Conservation (phyloP, 495 filamentous ascomycete genomes). For the Neurospora sp. region DNA sequence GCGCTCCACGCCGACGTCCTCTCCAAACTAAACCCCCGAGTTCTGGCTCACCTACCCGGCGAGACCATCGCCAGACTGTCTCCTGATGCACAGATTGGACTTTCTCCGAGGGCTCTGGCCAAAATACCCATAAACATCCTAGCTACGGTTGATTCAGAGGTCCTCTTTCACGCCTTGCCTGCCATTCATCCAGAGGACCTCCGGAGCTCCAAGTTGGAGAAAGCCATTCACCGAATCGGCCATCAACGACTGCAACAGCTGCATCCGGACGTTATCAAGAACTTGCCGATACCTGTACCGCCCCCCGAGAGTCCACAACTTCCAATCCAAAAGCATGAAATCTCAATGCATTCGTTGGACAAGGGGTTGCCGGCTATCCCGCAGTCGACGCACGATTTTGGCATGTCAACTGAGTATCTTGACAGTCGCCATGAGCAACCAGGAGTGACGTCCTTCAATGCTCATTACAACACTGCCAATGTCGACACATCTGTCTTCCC, state of each 20-base stretch:
- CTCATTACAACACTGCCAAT: background rate
- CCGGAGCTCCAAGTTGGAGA: too few species aligned
- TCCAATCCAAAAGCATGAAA: too few species aligned
- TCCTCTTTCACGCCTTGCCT: background rate
- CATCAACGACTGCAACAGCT: too few species aligned
- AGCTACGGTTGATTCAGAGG: background rate
- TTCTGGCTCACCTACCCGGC: background rate
- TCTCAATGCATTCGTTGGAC: too few species aligned
- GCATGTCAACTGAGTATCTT: too few species aligned
- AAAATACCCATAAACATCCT: background rate
- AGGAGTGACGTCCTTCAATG: background rate
- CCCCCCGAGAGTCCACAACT: too few species aligned
- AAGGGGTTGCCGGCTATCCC: too few species aligned
- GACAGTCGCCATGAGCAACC: background rate
- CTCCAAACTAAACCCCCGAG: background rate
- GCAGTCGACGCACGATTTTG: too few species aligned
- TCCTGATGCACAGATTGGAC: background rate
- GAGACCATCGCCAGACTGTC: background rate
- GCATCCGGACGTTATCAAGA: too few species aligned
- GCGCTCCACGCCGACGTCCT: background rate
- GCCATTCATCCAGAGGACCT: too few species aligned
- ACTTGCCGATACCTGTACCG: too few species aligned
- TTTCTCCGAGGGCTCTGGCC: background rate
- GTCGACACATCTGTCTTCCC: background rate
- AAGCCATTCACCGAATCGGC: background rate